These are phyloP conservation scores for Mrakia gelida DNA, from an alignment of 768 basidiomycete species.

Conservation along the genomic window DNA sequence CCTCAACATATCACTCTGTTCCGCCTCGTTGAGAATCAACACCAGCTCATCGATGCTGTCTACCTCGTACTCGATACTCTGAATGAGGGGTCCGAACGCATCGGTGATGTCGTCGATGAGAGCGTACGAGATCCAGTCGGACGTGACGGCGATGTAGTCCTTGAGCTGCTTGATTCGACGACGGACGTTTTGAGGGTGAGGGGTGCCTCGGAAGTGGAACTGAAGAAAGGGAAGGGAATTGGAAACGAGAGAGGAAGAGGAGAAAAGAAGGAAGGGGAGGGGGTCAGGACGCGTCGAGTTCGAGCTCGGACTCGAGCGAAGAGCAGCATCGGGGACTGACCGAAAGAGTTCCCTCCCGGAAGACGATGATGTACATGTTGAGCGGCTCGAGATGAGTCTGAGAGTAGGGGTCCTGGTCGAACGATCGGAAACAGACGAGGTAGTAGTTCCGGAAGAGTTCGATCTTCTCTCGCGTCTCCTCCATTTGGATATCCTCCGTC, in stretches of 20 bases:
- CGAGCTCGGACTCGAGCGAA: background rate
- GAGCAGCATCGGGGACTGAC: slow-evolving; percentile 47
- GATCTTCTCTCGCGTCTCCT: slow-evolving; percentile 99
- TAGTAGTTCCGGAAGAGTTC: slow-evolving; percentile 98
- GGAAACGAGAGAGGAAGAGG: background rate
- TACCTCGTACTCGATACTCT: slow-evolving; percentile 98
- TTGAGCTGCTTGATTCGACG: slow-evolving; percentile 97
- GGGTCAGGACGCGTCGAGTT: background rate
- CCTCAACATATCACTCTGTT: slow-evolving; percentile 96
- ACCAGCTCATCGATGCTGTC: slow-evolving; percentile 98
- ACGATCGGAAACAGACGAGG: slow-evolving; percentile 96
- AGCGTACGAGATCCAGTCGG: slow-evolving; percentile 99
- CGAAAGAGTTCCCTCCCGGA: slow-evolving; percentile 91
- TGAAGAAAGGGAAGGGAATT: slow-evolving; percentile 41
- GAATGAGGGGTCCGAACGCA: slow-evolving; percentile 96
- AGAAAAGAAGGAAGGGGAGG: slow-evolving; percentile 11
- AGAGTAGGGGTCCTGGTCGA: slow-evolving; percentile 97
- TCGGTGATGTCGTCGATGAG: slow-evolving; percentile 99
- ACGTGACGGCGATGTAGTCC: slow-evolving; percentile 97
- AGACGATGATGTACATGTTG: slow-evolving; percentile 99
- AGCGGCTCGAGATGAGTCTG: slow-evolving; percentile 95
- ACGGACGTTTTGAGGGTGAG: slow-evolving; percentile 96
- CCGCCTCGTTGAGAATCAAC: slow-evolving; percentile 88
- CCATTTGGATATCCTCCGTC: slow-evolving; percentile 98
- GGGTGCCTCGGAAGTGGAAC: slow-evolving; percentile 97